Evolutionary conservation across 768 basidiomycete species (phyloP).

Genomic region (Mycena kentingensis): DNA sequence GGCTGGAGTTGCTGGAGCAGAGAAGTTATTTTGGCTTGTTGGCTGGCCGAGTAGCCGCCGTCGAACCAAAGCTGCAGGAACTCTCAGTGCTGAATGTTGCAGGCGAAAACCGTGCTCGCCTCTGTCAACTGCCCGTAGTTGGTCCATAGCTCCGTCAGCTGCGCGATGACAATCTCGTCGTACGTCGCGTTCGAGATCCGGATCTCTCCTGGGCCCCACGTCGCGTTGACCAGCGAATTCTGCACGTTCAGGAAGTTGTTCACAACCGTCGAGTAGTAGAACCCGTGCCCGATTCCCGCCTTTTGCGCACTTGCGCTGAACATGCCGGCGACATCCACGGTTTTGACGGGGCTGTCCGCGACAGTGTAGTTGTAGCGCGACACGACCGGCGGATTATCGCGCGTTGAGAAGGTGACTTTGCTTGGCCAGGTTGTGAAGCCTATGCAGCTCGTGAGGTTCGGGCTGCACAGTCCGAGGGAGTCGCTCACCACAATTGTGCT

Average conservation of each 20-base stretch:
- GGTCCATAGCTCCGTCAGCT: constrained; percentile 14
- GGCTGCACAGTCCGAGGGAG: too few species aligned
- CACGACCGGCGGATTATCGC: constrained; percentile 5
- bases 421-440: constrained; percentile 15
- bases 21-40: constrained; percentile 10
- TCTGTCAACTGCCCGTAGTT: constrained; percentile 11
- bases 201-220: constrained; percentile 14
- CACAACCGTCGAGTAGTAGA: constrained; percentile 15
- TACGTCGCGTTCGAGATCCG: constrained; percentile 16
- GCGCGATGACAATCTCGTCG: constrained; percentile 14
- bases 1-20: constrained; percentile 14
- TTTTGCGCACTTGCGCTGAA: constrained; percentile 14
- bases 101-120: constrained; percentile 3
- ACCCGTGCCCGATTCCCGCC: constrained; percentile 15
- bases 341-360: constrained; percentile 9
- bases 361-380: constrained; percentile 15
- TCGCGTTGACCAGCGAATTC: constrained; percentile 16
- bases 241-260: constrained; percentile 16
- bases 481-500: constrained; percentile 15
- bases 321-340: constrained; percentile 10
- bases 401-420: constrained; percentile 10
- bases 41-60: constrained; percentile 14
- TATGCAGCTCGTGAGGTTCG: too few species aligned
- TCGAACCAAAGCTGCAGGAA: constrained; percentile 12
- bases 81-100: not conserved